phyloP scores from a whole-genome alignment of 2,329 filamentous ascomycete species.

The Fusarium veterinarium region DNA sequence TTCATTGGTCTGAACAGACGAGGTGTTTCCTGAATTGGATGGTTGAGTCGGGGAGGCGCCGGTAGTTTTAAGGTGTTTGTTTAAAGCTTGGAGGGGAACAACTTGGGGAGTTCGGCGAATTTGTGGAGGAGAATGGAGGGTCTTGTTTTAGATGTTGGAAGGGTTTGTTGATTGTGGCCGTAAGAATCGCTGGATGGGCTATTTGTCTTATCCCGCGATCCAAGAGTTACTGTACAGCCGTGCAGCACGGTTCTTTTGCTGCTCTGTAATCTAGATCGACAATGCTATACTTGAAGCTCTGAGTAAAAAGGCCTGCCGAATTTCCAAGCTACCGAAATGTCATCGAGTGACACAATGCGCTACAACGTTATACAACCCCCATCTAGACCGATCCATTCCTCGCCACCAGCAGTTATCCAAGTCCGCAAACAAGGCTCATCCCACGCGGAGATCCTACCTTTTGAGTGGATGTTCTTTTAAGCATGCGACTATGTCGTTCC shows the following conservation, averaged over 20 bases:
- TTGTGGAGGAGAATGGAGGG: neutral
- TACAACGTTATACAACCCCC: neutral
- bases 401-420: neutral
- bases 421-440: neutral
- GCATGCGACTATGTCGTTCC: neutral
- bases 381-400: neutral
- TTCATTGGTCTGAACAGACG: constrained; percentile 2
- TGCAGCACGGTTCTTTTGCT: no score
- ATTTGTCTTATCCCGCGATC: no score
- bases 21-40: neutral
- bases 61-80: neutral
- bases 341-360: neutral
- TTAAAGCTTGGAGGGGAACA: no score
- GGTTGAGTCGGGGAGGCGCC: neutral
- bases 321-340: fast-evolving
- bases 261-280: no score
- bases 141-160: fast-evolving
- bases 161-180: neutral
- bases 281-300: no score
- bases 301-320: fast-evolving
- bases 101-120: neutral
- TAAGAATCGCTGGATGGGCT: no score
- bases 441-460: neutral
- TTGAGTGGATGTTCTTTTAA: neutral
- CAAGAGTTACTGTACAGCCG: no score